Evolutionary conservation across 768 basidiomycete species (phyloP).

Genomic region (Lactarius vividus): DNA sequence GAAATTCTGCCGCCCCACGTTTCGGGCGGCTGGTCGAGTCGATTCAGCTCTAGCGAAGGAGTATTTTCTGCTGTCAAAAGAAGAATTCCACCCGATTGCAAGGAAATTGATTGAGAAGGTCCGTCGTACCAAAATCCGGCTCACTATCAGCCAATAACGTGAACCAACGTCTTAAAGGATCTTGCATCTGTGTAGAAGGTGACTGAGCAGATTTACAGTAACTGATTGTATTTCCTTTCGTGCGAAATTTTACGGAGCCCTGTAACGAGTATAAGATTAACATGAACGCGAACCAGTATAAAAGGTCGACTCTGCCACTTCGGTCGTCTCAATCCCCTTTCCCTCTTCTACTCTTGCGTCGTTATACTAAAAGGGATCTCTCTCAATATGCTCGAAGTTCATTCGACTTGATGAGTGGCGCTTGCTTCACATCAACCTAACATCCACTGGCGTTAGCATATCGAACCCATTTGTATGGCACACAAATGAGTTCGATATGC

Average conservation of each 20-base stretch:
- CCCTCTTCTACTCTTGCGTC: too few relatives aligned
- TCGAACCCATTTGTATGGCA: too few relatives aligned
- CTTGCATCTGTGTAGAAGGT: constrained; percentile 23
- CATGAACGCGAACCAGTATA: not conserved
- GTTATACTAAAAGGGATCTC: too few relatives aligned
- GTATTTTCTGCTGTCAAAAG: constrained; percentile 47
- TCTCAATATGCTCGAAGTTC: too few relatives aligned
- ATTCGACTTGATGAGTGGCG: too few relatives aligned
- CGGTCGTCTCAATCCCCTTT: too few relatives aligned
- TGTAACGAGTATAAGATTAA: not conserved
- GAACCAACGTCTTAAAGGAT: constrained; percentile 29
- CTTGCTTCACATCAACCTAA: too few relatives aligned
- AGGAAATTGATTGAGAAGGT: constrained; percentile 75
- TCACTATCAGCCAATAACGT: not conserved
- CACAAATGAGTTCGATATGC: too few relatives aligned
- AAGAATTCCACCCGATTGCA: constrained; percentile 74
- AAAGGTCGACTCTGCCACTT: too few relatives aligned
- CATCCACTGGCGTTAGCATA: too few relatives aligned
- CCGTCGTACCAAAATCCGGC: not conserved
- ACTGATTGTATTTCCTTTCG: not conserved
- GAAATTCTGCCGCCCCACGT: constrained; percentile 79
- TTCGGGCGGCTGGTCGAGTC: constrained; percentile 53
- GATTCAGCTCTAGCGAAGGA: constrained; percentile 51
- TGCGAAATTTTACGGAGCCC: not conserved
- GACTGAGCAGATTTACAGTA: not conserved